Evolutionary conservation across 2,329 filamentous ascomycete genomes (phyloP), one percentile per base, ranked within the genome.

Genomic region (Arthrobotrys conoides): DNA sequence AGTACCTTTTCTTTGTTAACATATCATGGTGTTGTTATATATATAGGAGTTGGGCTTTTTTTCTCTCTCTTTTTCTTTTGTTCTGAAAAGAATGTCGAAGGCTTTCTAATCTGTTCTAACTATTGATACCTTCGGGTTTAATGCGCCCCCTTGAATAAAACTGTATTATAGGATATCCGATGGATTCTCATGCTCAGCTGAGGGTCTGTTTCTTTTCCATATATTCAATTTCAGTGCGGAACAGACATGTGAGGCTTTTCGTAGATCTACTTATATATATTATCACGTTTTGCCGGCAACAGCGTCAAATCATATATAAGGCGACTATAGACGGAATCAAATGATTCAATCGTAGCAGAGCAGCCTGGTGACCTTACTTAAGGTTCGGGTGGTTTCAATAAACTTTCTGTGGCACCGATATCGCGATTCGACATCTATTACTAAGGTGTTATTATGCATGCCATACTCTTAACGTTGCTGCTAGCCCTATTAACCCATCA

Each of bases 131-230:
- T 20, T 30, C 10, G 38, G 36, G 44, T 51, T 38, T 57, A 10
- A 27, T 72, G 18, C 36, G 20, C 22, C 68, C 48, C 67, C 27
- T 14, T 44, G 49, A 71, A n/a, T n/a, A 46, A 68, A 63, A 78
- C 57, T 78, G 75, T 78, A 78, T 69, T 72, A 78, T 78, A 78
- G 61, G 68, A 78, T 72, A 72, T 65, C 59, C 67, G 36, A 63
- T 22, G 20, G 24, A 59, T 27, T n/a, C 9, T 16, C 16, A 12
- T 10, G 14, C n/a, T 63, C 8, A 18, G 16, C 67, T 70, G 12
- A 41, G 12, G 46, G 24, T 63, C 53, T 59, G 30, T 22, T 51
- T 59, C 12, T 46, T 22, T 66, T 46, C 44, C n/a, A 18, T 46
- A 8, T 6, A 46, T 46, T 46, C 5, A n/a, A 46, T 41, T 41